Evolutionary conservation across 805 yeast species (phyloP), one percentile per base, ranked within the genome.

Genomic region (Saturnispora quitensis): DNA sequence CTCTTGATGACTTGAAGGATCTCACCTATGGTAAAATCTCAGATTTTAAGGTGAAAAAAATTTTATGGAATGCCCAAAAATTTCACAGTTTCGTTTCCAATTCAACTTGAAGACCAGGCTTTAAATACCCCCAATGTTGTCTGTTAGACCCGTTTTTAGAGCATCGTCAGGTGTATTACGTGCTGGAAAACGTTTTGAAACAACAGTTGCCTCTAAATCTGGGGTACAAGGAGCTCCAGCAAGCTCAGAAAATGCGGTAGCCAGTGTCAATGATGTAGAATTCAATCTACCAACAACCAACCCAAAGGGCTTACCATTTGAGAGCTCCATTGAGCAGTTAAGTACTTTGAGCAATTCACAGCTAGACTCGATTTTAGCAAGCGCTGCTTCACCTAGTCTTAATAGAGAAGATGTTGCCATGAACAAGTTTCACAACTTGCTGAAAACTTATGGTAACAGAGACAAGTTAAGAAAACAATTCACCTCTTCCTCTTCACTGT

Each of bases 331-430:
- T 18, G 56, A 53, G 40, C 56, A 61, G 20, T 43, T 64, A n/a
- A 46, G 57, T 17, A 51, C 56, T 20, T 53, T 63, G 56, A 53
- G 62, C 2, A 55, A 55, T 20, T 58, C 54, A 6, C 63, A 66
- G 58, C 58, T 64, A 43, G 64, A 66, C 44, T 58, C 51, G 40
- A 36, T 63, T 20, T 33, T 65, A n/a, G 56, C 57, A 31, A 50
- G 57, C 2, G 53, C 57, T 12, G 65, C 67, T 22, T 48, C 53
- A 25, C 68, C 70, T 35, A 57, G 68, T 10, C 55, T 58, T 17
- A 53, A 63, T 45, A 62, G 68, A 56, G 68, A 65, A 42, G 62
- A 58, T 22, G 47, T 62, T 18, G 59, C 65, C 0, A 40, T 58
- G 20, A 55, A 61, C 24, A 62, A 58, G 40, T 66, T 65, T 50